phyloP scores from a whole-genome alignment of 2,329 filamentous ascomycete species.

The Fusarium continuum region DNA sequence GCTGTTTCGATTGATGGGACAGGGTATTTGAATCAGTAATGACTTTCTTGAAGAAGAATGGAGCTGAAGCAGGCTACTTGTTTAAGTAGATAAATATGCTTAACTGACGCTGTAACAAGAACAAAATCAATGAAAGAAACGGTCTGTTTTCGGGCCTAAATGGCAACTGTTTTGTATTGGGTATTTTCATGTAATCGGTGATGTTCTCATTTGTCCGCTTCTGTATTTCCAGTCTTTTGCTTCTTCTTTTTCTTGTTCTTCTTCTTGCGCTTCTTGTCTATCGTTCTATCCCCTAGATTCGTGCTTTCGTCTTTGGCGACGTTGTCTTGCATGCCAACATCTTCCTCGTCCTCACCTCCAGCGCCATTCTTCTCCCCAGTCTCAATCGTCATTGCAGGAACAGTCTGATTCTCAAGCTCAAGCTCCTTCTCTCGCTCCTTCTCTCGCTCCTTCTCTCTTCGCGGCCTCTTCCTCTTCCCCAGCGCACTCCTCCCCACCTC shows the following conservation, averaged over 20 bases:
- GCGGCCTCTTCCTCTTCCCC: constrained; percentile 51
- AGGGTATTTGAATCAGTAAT: not conserved
- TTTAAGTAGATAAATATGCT: not conserved
- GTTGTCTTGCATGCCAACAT: constrained; percentile 37
- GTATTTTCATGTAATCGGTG: constrained; percentile 17
- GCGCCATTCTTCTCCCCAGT: not conserved
- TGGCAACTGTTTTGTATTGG: not conserved
- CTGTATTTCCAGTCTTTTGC: constrained; percentile 33
- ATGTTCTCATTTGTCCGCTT: constrained; percentile 14
- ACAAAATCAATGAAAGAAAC: too few species aligned
- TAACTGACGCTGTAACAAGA: not conserved
- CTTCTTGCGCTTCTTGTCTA: constrained; percentile 35
- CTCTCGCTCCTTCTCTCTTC: constrained; percentile 30
- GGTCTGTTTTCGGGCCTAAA: not conserved
- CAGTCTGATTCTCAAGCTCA: not conserved
- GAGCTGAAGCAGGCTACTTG: not conserved
- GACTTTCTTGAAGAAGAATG: not conserved
- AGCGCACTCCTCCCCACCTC: constrained; percentile 51
- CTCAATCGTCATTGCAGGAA: not conserved
- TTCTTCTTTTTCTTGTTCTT: constrained; percentile 45
- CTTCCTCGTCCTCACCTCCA: constrained; percentile 4
- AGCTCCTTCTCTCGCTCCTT: too few species aligned
- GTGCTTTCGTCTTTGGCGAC: constrained; percentile 24
- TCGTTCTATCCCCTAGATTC: not conserved
- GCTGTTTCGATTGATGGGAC: constrained; percentile 4